Evolutionary conservation across 2,329 filamentous ascomycete genomes (phyloP).

Genomic region (Fusarium equiseti): DNA sequence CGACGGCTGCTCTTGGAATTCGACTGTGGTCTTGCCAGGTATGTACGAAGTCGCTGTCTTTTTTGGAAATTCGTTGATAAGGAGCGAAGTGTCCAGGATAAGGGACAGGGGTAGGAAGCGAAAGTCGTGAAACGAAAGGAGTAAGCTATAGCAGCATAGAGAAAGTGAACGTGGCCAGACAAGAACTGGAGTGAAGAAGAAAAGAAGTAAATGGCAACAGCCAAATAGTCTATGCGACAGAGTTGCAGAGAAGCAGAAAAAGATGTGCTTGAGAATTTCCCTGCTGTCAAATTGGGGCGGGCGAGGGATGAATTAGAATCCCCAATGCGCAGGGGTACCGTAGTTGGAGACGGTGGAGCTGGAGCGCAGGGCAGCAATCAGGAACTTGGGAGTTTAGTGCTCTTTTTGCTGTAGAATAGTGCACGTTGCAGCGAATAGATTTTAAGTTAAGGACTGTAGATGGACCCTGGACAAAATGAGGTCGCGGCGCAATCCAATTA

Average conservation of each 20-base stretch:
- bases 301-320: conserved; percentile 40
- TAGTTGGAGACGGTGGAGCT: conserved; percentile 44
- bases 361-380: not conserved
- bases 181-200: conserved; percentile 27
- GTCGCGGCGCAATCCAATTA: conserved; percentile 36
- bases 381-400: conserved; percentile 1
- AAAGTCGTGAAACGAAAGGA: conserved; percentile 36
- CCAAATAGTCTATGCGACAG: conserved; percentile 25
- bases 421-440: conserved; percentile 5
- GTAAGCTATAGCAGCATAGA: conserved; percentile 39
- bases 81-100: conserved; percentile 37
- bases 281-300: conserved; percentile 27
- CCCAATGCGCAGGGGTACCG: conserved; percentile 39
- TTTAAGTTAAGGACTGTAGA: conserved; percentile 12
- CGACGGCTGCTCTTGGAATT: conserved; percentile 52
- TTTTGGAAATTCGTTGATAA: conserved; percentile 35
- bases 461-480: conserved; percentile 38
- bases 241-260: conserved; percentile 24
- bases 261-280: conserved; percentile 27
- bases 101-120: conserved; percentile 30
- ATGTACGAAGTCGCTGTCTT: conserved; percentile 25
- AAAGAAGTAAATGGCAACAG: conserved; percentile 19
- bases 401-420: not conserved
- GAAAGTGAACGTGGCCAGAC: conserved; percentile 35
- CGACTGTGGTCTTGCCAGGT: conserved; percentile 30